Evolutionary conservation across 306 rosid genomes (phyloP).

Genomic region (Vigna angularis): DNA sequence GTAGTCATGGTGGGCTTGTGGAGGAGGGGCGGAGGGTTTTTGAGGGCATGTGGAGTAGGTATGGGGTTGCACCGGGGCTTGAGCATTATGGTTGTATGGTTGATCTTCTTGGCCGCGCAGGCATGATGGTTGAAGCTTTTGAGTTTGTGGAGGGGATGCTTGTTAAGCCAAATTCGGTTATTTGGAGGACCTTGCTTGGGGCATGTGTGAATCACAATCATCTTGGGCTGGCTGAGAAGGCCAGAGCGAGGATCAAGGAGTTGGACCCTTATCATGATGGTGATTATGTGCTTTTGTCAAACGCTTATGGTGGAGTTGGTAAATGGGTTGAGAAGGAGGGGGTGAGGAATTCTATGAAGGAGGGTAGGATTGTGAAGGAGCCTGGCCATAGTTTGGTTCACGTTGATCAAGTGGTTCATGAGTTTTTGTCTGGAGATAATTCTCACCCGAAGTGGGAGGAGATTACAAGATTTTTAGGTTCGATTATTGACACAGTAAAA

Average conservation of each 20-base stretch:
- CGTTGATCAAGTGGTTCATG: slow-evolving; percentile 58
- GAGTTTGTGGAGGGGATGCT: slow-evolving; percentile 63
- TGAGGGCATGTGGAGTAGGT: slow-evolving; percentile 47
- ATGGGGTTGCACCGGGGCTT: slow-evolving; percentile 51
- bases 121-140: slow-evolving; percentile 60
- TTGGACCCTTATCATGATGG: slow-evolving; percentile 62
- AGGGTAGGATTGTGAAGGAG: slow-evolving; percentile 57
- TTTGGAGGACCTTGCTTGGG: slow-evolving; percentile 76
- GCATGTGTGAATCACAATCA: slow-evolving; percentile 66
- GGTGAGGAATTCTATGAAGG: slow-evolving; percentile 59
- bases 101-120: slow-evolving; percentile 71
- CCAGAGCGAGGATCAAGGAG: slow-evolving; percentile 51
- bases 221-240: slow-evolving; percentile 63
- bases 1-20: slow-evolving; percentile 70
- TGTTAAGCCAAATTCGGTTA: slow-evolving; percentile 56
- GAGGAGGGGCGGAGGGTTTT: slow-evolving; percentile 60
- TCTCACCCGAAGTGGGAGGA: slow-evolving; percentile 61
- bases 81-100: slow-evolving; percentile 79
- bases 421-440: slow-evolving; percentile 65
- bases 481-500: slow-evolving; percentile 48
- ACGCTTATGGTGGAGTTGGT: slow-evolving; percentile 67
- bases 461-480: slow-evolving; percentile 49
- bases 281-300: slow-evolving; percentile 69
- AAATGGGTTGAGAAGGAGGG: slow-evolving; percentile 60
- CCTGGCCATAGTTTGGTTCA: slow-evolving; percentile 63